phyloP scores from a whole-genome alignment of 2,329 filamentous ascomycete species.

The Xylaria polymorpha region DNA sequence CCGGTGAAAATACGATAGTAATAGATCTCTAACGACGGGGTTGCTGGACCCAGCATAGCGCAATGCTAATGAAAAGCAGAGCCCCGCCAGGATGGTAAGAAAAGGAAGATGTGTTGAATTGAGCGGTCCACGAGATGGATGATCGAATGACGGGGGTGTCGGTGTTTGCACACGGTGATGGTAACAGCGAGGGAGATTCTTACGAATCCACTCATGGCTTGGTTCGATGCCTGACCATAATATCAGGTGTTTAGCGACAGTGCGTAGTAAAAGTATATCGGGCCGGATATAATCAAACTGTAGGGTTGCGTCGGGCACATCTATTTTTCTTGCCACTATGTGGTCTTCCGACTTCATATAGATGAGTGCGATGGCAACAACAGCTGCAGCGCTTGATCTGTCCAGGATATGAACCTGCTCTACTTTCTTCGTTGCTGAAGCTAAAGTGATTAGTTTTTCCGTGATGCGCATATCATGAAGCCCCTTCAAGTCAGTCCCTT shows the following conservation, averaged over 20 bases:
- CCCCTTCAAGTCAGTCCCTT: constrained; percentile 86
- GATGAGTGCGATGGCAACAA: constrained; percentile 88
- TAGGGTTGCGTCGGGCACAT: constrained; percentile 87
- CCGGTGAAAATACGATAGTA: constrained; percentile 86
- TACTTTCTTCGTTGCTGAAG: constrained; percentile 89
- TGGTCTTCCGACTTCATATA: constrained; percentile 97
- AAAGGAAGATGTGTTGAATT: constrained; percentile 89
- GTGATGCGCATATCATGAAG: constrained; percentile 94
- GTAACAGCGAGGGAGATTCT: constrained; percentile 78
- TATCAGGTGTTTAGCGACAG: constrained; percentile 89
- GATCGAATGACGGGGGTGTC: constrained; percentile 60
- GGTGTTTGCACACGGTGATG: constrained; percentile 68
- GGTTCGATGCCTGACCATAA: constrained; percentile 89
- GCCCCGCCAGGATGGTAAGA: constrained; percentile 89
- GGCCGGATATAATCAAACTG: constrained; percentile 97
- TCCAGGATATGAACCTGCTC: constrained; percentile 93
- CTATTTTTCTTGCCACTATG: constrained; percentile 88
- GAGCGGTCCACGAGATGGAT: constrained; percentile 56
- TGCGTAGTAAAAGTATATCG: constrained; percentile 90
- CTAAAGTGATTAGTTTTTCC: constrained; percentile 85
- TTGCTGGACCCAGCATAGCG: constrained; percentile 80
- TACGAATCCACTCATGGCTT: constrained; percentile 77
- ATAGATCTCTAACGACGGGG: constrained; percentile 77
- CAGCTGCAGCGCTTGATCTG: constrained; percentile 91
- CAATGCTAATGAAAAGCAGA: constrained; percentile 83